Conservation (phyloP, 106 monocot species). For the Posidonia australis region DNA sequence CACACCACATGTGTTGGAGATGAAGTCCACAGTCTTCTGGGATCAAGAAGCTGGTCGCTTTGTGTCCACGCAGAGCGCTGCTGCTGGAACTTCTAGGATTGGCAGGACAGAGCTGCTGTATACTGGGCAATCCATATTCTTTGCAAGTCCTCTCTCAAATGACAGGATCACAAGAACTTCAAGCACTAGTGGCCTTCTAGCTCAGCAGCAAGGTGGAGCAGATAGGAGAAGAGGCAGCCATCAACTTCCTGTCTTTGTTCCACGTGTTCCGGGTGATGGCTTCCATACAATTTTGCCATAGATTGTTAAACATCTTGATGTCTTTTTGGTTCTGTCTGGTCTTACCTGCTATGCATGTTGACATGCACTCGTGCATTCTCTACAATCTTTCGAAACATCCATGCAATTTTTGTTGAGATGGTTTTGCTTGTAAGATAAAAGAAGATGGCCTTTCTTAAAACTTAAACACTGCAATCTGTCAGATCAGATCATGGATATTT, state of each 20-base stretch:
- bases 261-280: conserved; percentile 4
- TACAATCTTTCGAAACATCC: too few relatives aligned
- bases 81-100: background rate
- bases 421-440: too few relatives aligned
- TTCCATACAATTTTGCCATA: conserved; percentile 3
- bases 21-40: conserved; percentile 29
- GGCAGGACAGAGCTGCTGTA: conserved; percentile 27
- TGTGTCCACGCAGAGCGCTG: conserved; percentile 13
- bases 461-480: too few relatives aligned
- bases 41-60: conserved; percentile 46
- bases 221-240: conserved; percentile 19
- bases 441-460: too few relatives aligned
- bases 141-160: conserved; percentile 35
- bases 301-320: too few relatives aligned
- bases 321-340: too few relatives aligned
- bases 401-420: too few relatives aligned
- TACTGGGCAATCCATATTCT: conserved; percentile 48
- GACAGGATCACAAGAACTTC: conserved; percentile 17
- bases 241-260: conserved; percentile 60
- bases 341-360: too few relatives aligned
- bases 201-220: conserved; percentile 5
- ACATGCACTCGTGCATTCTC: too few relatives aligned
- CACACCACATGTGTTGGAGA: background rate
- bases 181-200: background rate
- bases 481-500: too few relatives aligned